A percentile compares a stretch with the other conserved stretches of the same genome.
Evolutionary conservation across 2,329 filamentous ascomycete genomes (phyloP).

Genomic region (Cladosporium austrohemisphaericum): DNA sequence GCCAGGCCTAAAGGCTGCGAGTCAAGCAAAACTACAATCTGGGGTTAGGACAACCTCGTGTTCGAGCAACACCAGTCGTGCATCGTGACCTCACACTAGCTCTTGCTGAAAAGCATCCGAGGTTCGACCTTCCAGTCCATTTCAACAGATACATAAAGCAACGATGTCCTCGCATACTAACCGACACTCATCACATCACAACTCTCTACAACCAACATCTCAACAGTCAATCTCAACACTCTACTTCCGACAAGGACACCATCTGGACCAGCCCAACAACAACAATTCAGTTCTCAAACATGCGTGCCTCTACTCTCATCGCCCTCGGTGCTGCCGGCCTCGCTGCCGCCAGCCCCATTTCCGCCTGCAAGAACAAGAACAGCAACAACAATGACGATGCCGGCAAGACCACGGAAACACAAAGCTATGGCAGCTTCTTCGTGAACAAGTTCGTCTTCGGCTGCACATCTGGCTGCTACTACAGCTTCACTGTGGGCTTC

Average conservation of each 20-base stretch:
- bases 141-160: neutral
- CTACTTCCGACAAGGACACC: conserved; percentile 1
- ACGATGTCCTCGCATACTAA: neutral
- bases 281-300: conserved; percentile 20
- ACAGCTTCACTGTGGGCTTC: conserved; percentile 22
- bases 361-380: conserved; percentile 3
- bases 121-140: neutral
- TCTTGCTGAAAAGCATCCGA: neutral
- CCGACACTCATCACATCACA: neutral
- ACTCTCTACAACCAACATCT: conserved; percentile 1
- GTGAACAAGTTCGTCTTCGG: conserved; percentile 26
- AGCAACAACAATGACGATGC: conserved; percentile 1
- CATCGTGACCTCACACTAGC: conserved; percentile 6
- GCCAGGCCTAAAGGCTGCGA: neutral
- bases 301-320: conserved; percentile 22
- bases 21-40: neutral
- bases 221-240: neutral
- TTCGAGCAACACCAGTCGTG: neutral
- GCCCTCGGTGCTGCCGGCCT: conserved; percentile 20
- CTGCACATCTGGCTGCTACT: conserved; percentile 24
- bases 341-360: conserved; percentile 20
- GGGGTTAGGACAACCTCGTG: neutral
- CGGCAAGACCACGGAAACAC: no score
- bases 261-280: conserved; percentile 6
- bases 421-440: conserved; percentile 16